phyloP scores from a whole-genome alignment of 345 rosid genomes.

The Bruguiera parviflora region DNA sequence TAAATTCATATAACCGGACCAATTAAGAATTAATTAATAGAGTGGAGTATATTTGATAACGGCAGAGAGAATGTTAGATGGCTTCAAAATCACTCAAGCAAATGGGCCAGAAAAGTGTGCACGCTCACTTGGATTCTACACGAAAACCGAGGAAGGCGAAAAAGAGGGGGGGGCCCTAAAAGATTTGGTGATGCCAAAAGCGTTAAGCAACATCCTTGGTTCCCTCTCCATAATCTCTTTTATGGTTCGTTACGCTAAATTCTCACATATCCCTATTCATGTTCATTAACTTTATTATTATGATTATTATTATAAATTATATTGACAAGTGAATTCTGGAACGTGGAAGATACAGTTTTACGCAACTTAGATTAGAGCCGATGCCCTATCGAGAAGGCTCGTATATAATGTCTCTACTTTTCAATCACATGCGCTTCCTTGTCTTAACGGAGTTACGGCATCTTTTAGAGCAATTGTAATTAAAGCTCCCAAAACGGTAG shows the following conservation, averaged over 20 bases:
- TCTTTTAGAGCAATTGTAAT: too few relatives aligned
- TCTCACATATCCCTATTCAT: conserved; percentile 67
- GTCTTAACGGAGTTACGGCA: too few relatives aligned
- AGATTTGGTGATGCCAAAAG: conserved; percentile 24
- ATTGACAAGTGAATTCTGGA: not conserved
- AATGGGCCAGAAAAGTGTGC: conserved; percentile 32
- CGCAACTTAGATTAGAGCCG: conserved; percentile 4
- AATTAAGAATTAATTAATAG: too few relatives aligned
- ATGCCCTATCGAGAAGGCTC: too few relatives aligned
- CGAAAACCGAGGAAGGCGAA: not conserved
- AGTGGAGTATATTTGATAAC: not conserved
- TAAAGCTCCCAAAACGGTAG: too few relatives aligned
- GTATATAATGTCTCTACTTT: not conserved
- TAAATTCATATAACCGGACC: too few relatives aligned
- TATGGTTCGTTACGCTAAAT: conserved; percentile 96
- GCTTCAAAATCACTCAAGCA: conserved; percentile 59
- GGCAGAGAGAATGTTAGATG: conserved; percentile 45
- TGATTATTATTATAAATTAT: too few relatives aligned
- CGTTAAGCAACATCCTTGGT: conserved; percentile 60
- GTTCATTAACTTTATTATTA: conserved; percentile 3
- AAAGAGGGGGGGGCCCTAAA: not conserved
- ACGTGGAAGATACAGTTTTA: conserved; percentile 2
- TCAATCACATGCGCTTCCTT: too few relatives aligned
- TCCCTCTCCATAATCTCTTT: conserved; percentile 45
- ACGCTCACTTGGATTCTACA: conserved; percentile 29